These are phyloP conservation scores for Neoboletus magnificus DNA, from an alignment of 768 basidiomycete species.

Conservation along the genomic window DNA sequence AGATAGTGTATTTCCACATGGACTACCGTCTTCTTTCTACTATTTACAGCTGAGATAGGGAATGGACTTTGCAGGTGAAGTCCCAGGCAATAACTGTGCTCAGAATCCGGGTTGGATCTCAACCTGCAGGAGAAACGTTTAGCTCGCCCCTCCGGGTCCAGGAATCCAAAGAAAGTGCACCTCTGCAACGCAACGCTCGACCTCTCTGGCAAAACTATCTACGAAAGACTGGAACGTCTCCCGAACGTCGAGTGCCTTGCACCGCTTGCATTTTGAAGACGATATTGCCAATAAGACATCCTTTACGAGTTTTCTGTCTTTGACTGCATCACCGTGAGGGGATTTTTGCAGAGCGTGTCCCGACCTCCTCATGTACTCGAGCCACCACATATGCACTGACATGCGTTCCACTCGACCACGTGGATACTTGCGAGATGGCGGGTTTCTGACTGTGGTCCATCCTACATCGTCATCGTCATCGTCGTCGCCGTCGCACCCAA, in stretches of 20 bases:
- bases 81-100: neutral
- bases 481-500: neutral
- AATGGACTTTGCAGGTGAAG: neutral
- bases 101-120: slow-evolving; percentile 7
- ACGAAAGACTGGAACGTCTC: slow-evolving; percentile 12
- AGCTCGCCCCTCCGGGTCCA: neutral
- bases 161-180: neutral
- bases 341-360: neutral
- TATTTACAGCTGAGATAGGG: slow-evolving; percentile 9
- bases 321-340: neutral
- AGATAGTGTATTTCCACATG: slow-evolving; percentile 9
- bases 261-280: slow-evolving; percentile 1
- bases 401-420: neutral
- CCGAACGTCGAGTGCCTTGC: neutral
- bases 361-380: slow-evolving; percentile 14
- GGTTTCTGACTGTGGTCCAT: neutral
- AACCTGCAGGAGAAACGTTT: slow-evolving; percentile 1
- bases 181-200: slow-evolving; percentile 6
- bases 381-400: slow-evolving; percentile 13
- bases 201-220: slow-evolving; percentile 2
- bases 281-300: neutral
- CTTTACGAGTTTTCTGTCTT: neutral
- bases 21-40: neutral
- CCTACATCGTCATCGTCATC: neutral
- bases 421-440: slow-evolving; percentile 4